Base-by-base conservation (phyloP, 176 grass and related monocot species). In the Eleusine coracana region DNA sequence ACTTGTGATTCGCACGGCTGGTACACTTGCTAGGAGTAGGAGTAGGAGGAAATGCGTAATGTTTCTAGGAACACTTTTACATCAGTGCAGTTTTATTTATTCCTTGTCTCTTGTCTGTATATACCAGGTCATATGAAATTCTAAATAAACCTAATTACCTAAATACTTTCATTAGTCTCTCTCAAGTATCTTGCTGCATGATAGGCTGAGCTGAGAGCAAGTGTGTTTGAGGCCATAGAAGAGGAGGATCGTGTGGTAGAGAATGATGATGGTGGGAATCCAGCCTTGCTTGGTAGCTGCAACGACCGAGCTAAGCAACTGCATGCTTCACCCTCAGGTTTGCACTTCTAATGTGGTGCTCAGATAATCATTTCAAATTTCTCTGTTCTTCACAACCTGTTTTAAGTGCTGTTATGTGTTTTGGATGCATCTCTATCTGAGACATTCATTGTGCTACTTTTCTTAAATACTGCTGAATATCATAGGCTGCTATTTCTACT, bases 151-250 rank as follows among this genome's bases (percentile, higher is more conserved):
- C 27, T 17, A 10, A 29, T 8, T 23, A n/a, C 42, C 27, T 17
- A 10, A 29, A 12, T 23, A n/a, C 42, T 50, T 34, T 52, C 29
- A 18, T 11, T 29, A 63, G 13, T 18, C 42, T 69, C 21, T 34
- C 12, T 80, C 42, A 81, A 48, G 10, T 73, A 8, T 77, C 21
- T 72, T 42, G 8, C 48, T 82, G 52, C 48, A 73, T 83, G 73
- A 83, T 88, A 97, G 94, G 86, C 94, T 75, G 86, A 97, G 74
- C 91, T 97, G 37, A 83, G 91, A 75, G 94, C 91, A 17, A 93
- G 94, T 81, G 94, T 97, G 56, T 97, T 97, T 81, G 94, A 97
- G 87, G 89, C 91, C 71, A 97, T 97, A 83, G 94, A 97, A 86
- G 94, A 93, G 78, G 94, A 93, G 76, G 91, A 97, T 89, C 74